Evolutionary conservation across 2,329 filamentous ascomycete genomes (phyloP).

Genomic region (Aspergillus neoniger): DNA sequence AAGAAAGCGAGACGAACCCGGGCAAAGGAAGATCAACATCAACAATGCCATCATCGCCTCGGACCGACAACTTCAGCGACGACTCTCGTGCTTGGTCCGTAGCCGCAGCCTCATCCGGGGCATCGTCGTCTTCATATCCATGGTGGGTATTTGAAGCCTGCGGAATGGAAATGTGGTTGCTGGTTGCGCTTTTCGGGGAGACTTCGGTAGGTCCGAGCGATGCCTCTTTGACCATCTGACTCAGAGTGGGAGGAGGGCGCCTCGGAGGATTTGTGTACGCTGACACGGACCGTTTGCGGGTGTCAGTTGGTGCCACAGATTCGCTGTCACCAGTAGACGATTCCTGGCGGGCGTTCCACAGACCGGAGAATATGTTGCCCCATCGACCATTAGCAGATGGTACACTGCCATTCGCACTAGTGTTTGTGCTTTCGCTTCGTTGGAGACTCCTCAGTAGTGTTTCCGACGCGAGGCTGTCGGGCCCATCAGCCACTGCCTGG

Average conservation of each 20-base stretch:
- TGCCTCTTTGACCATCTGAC: slow-evolving; percentile 39
- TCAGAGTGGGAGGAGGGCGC: slow-evolving; percentile 31
- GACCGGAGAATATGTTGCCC: slow-evolving; percentile 58
- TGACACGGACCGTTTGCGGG: slow-evolving; percentile 33
- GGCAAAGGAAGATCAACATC: slow-evolving; percentile 61
- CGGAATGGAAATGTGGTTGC: slow-evolving; percentile 41
- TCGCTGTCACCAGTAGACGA: slow-evolving; percentile 47
- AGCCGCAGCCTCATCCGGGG: slow-evolving; percentile 32
- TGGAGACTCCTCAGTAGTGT: slow-evolving; percentile 57
- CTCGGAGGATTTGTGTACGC: slow-evolving; percentile 26
- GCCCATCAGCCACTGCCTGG: slow-evolving; percentile 28
- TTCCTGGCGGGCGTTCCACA: slow-evolving; percentile 56
- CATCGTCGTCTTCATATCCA: slow-evolving; percentile 23
- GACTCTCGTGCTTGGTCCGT: slow-evolving; percentile 43
- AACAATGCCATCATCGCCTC: slow-evolving; percentile 60
- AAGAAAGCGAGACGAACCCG: slow-evolving; percentile 52
- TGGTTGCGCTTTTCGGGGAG: slow-evolving; percentile 25
- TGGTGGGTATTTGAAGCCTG: slow-evolving; percentile 23
- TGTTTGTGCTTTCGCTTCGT: slow-evolving; percentile 53
- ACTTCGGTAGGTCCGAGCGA: slow-evolving; percentile 23
- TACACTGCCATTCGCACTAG: slow-evolving; percentile 49
- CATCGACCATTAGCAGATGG: slow-evolving; percentile 53
- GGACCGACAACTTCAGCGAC: slow-evolving; percentile 56
- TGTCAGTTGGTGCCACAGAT: slow-evolving; percentile 22
- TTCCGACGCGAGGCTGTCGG: slow-evolving; percentile 54